These are phyloP conservation scores for Petunia hybrid DNA, from an alignment of 305 asterid species.

Conservation along the genomic window DNA sequence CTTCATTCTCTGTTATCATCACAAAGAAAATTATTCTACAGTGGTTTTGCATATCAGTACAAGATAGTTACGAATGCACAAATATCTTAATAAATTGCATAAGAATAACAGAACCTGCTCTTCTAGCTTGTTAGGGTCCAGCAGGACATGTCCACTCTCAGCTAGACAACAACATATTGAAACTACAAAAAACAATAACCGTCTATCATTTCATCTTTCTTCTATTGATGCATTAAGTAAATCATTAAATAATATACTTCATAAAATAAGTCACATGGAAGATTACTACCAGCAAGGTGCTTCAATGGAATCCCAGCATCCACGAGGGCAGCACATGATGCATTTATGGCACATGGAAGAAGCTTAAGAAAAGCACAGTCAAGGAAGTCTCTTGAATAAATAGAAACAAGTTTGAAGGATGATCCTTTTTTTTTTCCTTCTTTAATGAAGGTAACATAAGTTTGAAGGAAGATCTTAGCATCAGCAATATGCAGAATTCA, in stretches of 20 bases:
- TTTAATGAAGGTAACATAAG: too few species aligned
- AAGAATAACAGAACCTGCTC: constrained; percentile 58
- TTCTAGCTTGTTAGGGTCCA: constrained; percentile 87
- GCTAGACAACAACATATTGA: constrained; percentile 76
- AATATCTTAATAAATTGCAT: background rate
- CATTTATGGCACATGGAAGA: constrained; percentile 93
- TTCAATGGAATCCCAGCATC: constrained; percentile 95
- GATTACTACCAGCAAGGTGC: constrained; percentile 70
- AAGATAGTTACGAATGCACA: background rate
- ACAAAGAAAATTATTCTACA: constrained; percentile 26
- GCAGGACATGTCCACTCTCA: constrained; percentile 58
- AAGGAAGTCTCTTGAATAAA: constrained; percentile 52
- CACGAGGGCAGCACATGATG: constrained; percentile 85
- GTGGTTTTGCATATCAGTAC: background rate
- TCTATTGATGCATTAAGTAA: constrained; percentile 7
- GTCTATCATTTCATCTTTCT: constrained; percentile 37
- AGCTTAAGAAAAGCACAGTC: constrained; percentile 66
- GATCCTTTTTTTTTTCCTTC: too few species aligned
- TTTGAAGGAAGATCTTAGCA: background rate
- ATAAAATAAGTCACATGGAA: constrained; percentile 30
- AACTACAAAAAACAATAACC: constrained; percentile 54
- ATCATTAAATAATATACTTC: background rate
- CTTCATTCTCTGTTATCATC: constrained; percentile 71
- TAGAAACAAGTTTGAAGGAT: constrained; percentile 17
- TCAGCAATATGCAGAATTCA: background rate